Evolutionary conservation across 176 grass and related monocot genomes (phyloP).

Genomic region (Phyllostachys edulis): DNA sequence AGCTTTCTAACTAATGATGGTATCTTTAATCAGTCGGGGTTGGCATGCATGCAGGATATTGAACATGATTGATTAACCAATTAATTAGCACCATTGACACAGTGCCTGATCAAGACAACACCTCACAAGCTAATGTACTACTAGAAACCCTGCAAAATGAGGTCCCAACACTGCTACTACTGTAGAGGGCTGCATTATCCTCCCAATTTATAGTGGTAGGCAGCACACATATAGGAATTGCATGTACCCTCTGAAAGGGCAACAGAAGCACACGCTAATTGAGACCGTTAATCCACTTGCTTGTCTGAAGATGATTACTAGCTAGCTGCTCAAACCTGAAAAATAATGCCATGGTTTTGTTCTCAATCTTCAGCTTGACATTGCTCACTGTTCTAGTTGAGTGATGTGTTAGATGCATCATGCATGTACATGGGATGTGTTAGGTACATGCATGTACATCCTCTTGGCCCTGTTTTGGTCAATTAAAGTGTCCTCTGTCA

Average conservation of each 20-base stretch:
- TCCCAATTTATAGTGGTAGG: background rate
- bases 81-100: background rate
- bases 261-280: background rate
- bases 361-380: background rate
- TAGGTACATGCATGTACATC: background rate
- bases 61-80: background rate
- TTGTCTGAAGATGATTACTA: background rate
- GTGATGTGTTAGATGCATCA: background rate
- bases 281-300: background rate
- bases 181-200: background rate
- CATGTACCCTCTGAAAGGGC: background rate
- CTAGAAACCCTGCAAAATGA: background rate
- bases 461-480: slow-evolving; percentile 33
- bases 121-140: background rate
- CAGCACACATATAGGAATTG: background rate
- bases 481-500: slow-evolving; percentile 6
- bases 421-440: too few species aligned
- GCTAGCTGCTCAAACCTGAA: background rate
- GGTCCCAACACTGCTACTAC: background rate
- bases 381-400: background rate
- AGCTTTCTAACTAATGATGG: slow-evolving; percentile 1
- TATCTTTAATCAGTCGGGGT: background rate
- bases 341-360: background rate
- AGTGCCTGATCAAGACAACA: background rate
- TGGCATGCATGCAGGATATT: slow-evolving; percentile 1